Base-by-base conservation (phyloP, 495 filamentous ascomycete genomes). In the Chaetomium fimeti region DNA sequence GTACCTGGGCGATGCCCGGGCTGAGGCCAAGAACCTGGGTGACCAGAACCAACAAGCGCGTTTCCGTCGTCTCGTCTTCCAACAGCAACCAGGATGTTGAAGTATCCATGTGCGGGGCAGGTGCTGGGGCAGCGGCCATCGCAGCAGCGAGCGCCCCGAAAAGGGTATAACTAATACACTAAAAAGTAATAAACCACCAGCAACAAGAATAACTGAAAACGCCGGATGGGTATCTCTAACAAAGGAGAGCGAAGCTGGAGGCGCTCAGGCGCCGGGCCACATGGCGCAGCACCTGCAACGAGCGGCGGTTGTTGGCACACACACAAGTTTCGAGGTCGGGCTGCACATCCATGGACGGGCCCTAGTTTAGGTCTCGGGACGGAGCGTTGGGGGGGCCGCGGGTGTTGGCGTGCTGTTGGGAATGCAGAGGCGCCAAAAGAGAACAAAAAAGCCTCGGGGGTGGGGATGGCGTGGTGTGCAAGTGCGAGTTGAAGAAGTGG, bases 11-110 rank as follows among this genome's bases (percentile, higher is more conserved):
- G 0, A 57, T 42, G n/a, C 58, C 68, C 16, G 61, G 58, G 15
- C 69, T 65, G 0, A 76, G 63, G 29, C 69, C 69, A 8, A 81
- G 70, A 8, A 76, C 70, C 36, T 73, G 69, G 2, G 77, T 68
- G 20, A 79, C 60, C 29, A 74, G 68, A 1, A 61, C 63, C 15
- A 68, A 65, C 25, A 81, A 60, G 24, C 72, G 71, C 13, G 67
- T 64, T 60, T 78, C 74, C 58, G 71, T 52, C 2, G 73, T 66
- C 43, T 72, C 71, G 60, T 74, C 67, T 53, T 71, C 71, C 20
- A 68, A 36, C 27, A 64, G 28, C 54, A 72, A 51, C 74, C 74
- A 74, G 18, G 74, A 73, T 45, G 72, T 69, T 48, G 64, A 49
- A 24, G 63, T 49, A 20, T 75, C 70, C 56, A 74, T 65, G 27